Conservation (phyloP, 1,139 yeast species). For the Debaryomycetaceae sp. region DNA sequence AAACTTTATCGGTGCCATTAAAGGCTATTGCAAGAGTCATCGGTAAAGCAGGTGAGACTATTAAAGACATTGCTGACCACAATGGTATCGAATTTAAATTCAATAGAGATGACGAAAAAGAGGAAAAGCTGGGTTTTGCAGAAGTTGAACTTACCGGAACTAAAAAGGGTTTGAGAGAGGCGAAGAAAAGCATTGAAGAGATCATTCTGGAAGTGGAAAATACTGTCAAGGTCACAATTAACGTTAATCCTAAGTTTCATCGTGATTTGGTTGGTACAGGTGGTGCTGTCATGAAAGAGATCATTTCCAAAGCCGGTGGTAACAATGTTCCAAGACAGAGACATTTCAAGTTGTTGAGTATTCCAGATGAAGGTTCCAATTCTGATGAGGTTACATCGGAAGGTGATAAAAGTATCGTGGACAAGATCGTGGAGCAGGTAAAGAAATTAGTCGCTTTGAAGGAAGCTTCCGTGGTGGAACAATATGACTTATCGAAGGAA, state of each 20-base stretch:
- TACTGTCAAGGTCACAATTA: constrained; percentile 55
- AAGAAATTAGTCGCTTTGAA: constrained; percentile 60
- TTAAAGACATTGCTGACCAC: constrained; percentile 78
- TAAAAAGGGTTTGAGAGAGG: constrained; percentile 73
- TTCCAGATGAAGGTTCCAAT: constrained; percentile 74
- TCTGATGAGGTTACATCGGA: constrained; percentile 58
- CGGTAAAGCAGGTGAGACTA: constrained; percentile 84
- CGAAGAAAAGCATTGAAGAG: constrained; percentile 57
- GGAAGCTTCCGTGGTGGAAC: constrained; percentile 59
- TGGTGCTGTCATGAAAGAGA: constrained; percentile 72
- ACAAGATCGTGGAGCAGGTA: constrained; percentile 63
- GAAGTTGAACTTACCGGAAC: constrained; percentile 78
- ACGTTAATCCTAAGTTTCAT: constrained; percentile 77
- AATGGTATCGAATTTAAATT: constrained; percentile 75
- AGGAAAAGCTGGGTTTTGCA: constrained; percentile 42
- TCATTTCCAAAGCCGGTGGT: constrained; percentile 80
- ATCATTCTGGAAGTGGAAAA: constrained; percentile 70
- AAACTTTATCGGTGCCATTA: constrained; percentile 61
- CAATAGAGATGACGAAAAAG: constrained; percentile 40
- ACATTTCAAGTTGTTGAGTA: constrained; percentile 58
- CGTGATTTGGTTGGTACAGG: constrained; percentile 78
- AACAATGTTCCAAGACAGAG: constrained; percentile 44
- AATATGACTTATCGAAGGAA: constrained; percentile 63
- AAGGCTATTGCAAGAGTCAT: constrained; percentile 78
- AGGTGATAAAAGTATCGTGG: constrained; percentile 77